These are phyloP conservation scores for Ophiostoma montium DNA, from an alignment of 2,329 filamentous ascomycete genomes.

Conservation along the genomic window DNA sequence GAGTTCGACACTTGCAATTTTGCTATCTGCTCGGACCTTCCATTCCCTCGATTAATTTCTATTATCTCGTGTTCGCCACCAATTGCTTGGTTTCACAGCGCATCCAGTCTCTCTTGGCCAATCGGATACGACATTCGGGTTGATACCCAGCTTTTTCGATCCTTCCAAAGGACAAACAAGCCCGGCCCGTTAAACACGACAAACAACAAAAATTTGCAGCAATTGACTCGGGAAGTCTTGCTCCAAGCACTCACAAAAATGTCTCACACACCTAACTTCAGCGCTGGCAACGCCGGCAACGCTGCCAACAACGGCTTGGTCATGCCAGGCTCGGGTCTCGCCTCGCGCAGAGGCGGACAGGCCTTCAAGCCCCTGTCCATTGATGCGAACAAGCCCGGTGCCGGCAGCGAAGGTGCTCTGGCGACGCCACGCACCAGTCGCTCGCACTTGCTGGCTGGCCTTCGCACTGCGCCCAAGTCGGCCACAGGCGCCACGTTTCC, in stretches of 20 bases:
- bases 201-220: neutral
- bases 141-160: too few relatives aligned
- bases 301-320: conserved; percentile 46
- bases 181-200: too few relatives aligned
- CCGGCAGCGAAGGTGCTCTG: conserved; percentile 51
- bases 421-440: conserved; percentile 86
- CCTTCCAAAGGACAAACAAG: too few relatives aligned
- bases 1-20: conserved; percentile 1
- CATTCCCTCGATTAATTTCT: conserved; percentile 8
- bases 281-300: conserved; percentile 51
- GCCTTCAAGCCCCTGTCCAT: conserved; percentile 84
- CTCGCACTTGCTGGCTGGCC: conserved; percentile 81
- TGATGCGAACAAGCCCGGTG: conserved; percentile 54
- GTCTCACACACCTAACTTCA: conserved; percentile 77
- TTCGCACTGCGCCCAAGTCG: conserved; percentile 88
- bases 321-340: conserved; percentile 67
- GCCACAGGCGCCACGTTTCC: conserved; percentile 53
- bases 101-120: neutral
- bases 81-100: too few relatives aligned
- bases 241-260: conserved; percentile 64
- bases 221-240: conserved; percentile 77
- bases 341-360: conserved; percentile 69
- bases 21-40: neutral
- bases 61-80: conserved; percentile 5
- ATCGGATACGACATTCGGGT: too few relatives aligned